Evolutionary conservation across 352 stramenopile species (phyloP).

Genomic region (Pythium plurisporium): DNA sequence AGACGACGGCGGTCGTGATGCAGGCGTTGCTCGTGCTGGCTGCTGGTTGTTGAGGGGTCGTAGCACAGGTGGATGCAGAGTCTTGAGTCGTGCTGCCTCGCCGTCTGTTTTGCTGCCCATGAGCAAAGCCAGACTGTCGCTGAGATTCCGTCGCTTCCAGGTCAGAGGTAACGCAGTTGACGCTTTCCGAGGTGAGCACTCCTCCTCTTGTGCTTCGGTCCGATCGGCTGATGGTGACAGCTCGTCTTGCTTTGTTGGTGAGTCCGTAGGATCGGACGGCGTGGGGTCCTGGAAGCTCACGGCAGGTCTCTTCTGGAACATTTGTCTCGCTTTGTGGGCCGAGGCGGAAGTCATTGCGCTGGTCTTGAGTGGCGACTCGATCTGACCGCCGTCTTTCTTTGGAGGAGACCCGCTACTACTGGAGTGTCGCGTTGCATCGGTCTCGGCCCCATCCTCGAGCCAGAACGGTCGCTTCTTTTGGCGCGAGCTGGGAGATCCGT

Average conservation of each 20-base stretch:
- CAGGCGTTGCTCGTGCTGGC: background rate
- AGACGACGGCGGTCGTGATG: constrained; percentile 9
- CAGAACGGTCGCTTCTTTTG: constrained; percentile 14
- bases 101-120: constrained; percentile 3
- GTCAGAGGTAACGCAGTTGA: background rate
- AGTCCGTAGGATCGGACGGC: background rate
- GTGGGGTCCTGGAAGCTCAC: constrained; percentile 2
- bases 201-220: too few species aligned
- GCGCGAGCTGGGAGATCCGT: background rate
- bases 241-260: background rate
- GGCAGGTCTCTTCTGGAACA: background rate
- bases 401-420: background rate
- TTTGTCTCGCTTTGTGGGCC: background rate
- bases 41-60: constrained; percentile 8
- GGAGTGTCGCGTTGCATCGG: background rate
- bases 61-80: constrained; percentile 20
- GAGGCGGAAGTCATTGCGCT: background rate
- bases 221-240: too few species aligned
- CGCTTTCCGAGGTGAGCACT: background rate
- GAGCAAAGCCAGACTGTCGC: background rate
- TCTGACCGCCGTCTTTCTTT: background rate
- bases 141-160: constrained; percentile 1
- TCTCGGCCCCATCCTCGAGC: constrained; percentile 4
- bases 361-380: background rate
- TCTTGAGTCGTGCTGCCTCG: background rate